Conservation (phyloP, 108 stramenopile genomes). For the Epipyxis sp. region DNA sequence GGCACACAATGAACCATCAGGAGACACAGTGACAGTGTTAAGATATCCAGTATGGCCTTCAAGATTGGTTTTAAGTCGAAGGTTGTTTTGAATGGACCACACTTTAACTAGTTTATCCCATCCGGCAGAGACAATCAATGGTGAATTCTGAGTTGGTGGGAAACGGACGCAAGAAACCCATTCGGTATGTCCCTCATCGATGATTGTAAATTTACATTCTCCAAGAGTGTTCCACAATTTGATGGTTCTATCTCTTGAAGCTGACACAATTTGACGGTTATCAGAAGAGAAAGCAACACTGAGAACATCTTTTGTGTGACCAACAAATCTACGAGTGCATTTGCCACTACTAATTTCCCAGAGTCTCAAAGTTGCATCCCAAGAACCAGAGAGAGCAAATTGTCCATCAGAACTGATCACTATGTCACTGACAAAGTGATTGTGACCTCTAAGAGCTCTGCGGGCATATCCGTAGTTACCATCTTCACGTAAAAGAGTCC, state of each 20-base stretch:
- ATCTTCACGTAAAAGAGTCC: conserved; percentile 78
- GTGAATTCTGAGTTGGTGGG: conserved; percentile 84
- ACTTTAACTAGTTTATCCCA: conserved; percentile 99
- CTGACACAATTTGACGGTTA: conserved; percentile 96
- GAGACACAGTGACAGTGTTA: conserved; percentile 99
- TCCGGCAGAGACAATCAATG: conserved; percentile 94
- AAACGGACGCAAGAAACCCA: conserved; percentile 99
- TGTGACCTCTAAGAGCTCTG: conserved; percentile 93
- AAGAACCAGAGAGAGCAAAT: conserved; percentile 91
- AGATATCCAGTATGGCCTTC: conserved; percentile 99
- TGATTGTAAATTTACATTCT: conserved; percentile 92
- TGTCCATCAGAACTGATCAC: conserved; percentile 91
- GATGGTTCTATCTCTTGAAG: conserved; percentile 94
- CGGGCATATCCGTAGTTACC: conserved; percentile 86
- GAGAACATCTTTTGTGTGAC: conserved; percentile 98
- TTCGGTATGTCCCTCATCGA: conserved; percentile 91
- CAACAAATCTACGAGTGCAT: conserved; percentile 96
- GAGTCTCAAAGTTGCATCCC: conserved; percentile 95
- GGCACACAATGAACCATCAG: conserved; percentile 97
- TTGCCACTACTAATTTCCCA: conserved; percentile 96
- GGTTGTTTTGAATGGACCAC: conserved; percentile 60
- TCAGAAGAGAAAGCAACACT: conserved; percentile 95
- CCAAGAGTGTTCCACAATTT: conserved; percentile 99
- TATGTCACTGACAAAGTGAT: conserved; percentile 97
- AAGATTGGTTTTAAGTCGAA: conserved; percentile 81